phyloP scores from a whole-genome alignment of 495 filamentous ascomycete species.

The Neurospora intermedia region DNA sequence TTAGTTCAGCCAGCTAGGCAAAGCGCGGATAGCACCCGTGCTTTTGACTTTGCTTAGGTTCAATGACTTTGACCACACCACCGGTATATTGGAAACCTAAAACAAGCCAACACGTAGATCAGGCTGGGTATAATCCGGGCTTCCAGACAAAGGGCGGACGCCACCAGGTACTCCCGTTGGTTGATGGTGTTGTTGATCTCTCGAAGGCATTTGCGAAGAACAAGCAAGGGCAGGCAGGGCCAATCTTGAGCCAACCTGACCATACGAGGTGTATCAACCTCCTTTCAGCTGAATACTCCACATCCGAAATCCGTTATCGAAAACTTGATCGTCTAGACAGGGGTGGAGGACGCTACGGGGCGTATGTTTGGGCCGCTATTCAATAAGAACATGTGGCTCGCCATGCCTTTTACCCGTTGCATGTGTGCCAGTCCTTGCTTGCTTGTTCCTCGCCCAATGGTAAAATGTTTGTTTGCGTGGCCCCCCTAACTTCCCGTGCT shows the following conservation, averaged over 20 bases:
- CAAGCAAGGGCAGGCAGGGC: background rate
- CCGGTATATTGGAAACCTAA: background rate
- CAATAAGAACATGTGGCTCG: background rate
- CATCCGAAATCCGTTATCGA: background rate
- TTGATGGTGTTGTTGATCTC: background rate
- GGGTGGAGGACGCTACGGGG: background rate
- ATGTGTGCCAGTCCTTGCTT: background rate
- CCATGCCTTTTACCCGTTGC: background rate
- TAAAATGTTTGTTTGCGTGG: background rate
- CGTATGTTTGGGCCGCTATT: background rate
- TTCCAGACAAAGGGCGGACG: background rate
- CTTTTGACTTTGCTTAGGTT: background rate
- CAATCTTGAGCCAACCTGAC: background rate
- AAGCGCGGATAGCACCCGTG: background rate
- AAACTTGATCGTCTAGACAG: background rate
- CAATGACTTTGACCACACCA: background rate
- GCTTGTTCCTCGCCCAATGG: background rate
- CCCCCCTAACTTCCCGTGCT: background rate
- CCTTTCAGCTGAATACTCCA: background rate
- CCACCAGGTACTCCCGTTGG: background rate
- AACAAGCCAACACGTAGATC: background rate
- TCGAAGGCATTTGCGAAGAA: background rate
- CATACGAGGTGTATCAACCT: background rate
- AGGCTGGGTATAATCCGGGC: background rate
- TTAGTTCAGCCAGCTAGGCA: background rate